phyloP scores from a whole-genome alignment of 495 filamentous ascomycete species.

The Aspergillus coremiiformis region DNA sequence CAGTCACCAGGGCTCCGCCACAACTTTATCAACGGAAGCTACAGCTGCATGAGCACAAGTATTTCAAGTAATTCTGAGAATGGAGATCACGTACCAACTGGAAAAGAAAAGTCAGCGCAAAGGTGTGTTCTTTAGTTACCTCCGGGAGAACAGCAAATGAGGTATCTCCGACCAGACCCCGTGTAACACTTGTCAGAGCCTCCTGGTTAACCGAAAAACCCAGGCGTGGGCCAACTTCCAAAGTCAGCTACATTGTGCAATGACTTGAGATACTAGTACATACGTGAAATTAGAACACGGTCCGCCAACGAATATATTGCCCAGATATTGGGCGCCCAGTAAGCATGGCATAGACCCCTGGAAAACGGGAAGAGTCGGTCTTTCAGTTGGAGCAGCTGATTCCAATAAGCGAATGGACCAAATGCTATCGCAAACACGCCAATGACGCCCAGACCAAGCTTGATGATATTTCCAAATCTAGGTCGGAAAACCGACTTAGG shows the following conservation, averaged over 20 bases:
- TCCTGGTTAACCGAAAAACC: slow-evolving; percentile 62
- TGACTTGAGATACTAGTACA: slow-evolving; percentile 14
- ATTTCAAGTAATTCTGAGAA: neutral
- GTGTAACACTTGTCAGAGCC: slow-evolving; percentile 80
- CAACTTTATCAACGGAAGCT: slow-evolving; percentile 72
- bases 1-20: slow-evolving; percentile 67
- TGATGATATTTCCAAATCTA: slow-evolving; percentile 67
- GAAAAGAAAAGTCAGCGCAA: slow-evolving; percentile 73
- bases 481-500: slow-evolving; percentile 68
- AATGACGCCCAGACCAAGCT: slow-evolving; percentile 67
- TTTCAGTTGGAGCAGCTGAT: slow-evolving; percentile 81
- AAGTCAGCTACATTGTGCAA: slow-evolving; percentile 17
- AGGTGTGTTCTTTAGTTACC: slow-evolving; percentile 70
- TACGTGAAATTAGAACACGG: slow-evolving; percentile 71
- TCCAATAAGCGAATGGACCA: slow-evolving; percentile 78
- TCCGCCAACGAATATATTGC: slow-evolving; percentile 93
- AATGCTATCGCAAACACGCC: slow-evolving; percentile 77
- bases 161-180: slow-evolving; percentile 91
- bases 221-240: slow-evolving; percentile 67
- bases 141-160: slow-evolving; percentile 90
- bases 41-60: slow-evolving; percentile 3
- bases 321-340: slow-evolving; percentile 98
- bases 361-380: slow-evolving; percentile 89
- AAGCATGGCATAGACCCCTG: slow-evolving; percentile 87
- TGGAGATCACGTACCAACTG: slow-evolving; percentile 51